phyloP scores from a whole-genome alignment of 805 yeast species.

The Nematodospora valgi region DNA sequence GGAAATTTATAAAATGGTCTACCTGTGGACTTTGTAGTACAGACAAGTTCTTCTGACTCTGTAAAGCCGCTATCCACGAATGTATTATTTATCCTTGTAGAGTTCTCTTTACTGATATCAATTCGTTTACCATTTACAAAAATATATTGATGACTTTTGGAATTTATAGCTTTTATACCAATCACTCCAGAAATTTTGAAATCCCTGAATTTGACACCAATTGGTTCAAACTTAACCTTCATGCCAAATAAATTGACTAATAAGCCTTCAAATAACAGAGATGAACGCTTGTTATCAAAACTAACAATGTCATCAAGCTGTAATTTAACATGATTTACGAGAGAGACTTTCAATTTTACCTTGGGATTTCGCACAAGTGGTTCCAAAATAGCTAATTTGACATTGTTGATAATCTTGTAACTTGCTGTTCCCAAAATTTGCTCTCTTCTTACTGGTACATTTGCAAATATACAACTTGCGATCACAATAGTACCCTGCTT shows the following conservation, averaged over 20 bases:
- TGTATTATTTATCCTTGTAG: constrained; percentile 16
- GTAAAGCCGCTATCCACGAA: constrained; percentile 22
- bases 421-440: constrained; percentile 19
- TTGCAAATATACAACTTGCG: constrained; percentile 38
- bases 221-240: constrained; percentile 17
- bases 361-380: constrained; percentile 21
- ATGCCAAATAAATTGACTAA: constrained; percentile 8
- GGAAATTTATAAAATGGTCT: constrained; percentile 36
- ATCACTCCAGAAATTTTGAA: constrained; percentile 35
- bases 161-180: constrained; percentile 30
- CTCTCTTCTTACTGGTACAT: constrained; percentile 41
- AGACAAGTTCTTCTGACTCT: background rate
- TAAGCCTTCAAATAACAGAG: constrained; percentile 1
- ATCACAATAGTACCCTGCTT: constrained; percentile 37
- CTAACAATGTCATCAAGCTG: constrained; percentile 4
- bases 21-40: constrained; percentile 12
- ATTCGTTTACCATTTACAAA: constrained; percentile 42
- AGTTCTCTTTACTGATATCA: constrained; percentile 9
- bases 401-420: constrained; percentile 18
- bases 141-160: constrained; percentile 41
- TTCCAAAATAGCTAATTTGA: constrained; percentile 28
- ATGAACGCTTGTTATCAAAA: background rate
- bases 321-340: constrained; percentile 7
- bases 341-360: constrained; percentile 3
- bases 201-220: constrained; percentile 22